Evolutionary conservation across 805 yeast genomes (phyloP).

Genomic region (Ogataea ganodermae): DNA sequence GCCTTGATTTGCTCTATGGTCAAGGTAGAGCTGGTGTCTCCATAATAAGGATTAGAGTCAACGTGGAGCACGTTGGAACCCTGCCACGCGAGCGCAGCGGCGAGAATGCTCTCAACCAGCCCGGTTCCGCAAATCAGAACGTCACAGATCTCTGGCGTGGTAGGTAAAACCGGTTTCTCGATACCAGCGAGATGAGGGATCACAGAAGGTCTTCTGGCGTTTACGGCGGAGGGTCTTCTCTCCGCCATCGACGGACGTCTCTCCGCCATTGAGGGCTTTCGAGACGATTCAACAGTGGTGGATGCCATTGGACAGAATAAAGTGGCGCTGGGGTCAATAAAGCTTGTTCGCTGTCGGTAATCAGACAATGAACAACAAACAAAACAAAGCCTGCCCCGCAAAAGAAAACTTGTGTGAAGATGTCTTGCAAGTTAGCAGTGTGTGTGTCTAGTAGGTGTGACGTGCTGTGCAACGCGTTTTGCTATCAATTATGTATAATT

Average conservation of each 20-base stretch:
- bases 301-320: slow-evolving; percentile 17
- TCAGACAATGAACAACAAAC: slow-evolving; percentile 2
- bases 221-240: slow-evolving; percentile 34
- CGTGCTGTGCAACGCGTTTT: not conserved
- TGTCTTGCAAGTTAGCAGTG: not conserved
- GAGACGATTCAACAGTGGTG: slow-evolving; percentile 25
- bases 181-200: slow-evolving; percentile 78
- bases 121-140: slow-evolving; percentile 94
- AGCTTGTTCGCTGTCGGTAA: no score
- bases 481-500: not conserved
- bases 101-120: slow-evolving; percentile 79
- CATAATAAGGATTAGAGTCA: slow-evolving; percentile 82
- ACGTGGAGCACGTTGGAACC: slow-evolving; percentile 94
- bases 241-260: slow-evolving; percentile 58
- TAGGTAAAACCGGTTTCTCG: slow-evolving; percentile 67
- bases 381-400: slow-evolving; percentile 6
- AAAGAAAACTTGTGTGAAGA: not conserved
- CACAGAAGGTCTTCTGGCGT: slow-evolving; percentile 38
- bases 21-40: slow-evolving; percentile 83
- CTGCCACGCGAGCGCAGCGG: slow-evolving; percentile 96
- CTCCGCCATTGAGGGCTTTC: slow-evolving; percentile 69
- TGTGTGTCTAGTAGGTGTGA: not conserved
- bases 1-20: slow-evolving; percentile 81
- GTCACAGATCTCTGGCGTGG: slow-evolving; percentile 74
- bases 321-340: no score